phyloP scores from a whole-genome alignment of 495 filamentous ascomycete genomes.

The Cudoniella acicularis region DNA sequence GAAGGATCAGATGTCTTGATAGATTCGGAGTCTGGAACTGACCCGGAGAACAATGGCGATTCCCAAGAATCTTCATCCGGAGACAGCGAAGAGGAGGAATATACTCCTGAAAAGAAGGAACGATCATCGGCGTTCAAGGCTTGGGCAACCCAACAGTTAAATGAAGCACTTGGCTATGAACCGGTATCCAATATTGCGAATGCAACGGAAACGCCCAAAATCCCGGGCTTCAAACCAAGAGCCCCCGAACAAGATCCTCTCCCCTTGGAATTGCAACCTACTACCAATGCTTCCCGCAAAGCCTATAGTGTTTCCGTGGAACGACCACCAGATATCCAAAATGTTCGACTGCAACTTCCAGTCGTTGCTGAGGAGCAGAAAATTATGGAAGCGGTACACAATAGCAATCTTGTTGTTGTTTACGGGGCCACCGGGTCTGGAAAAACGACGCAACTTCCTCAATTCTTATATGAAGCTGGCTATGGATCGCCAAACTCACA shows the following conservation, averaged over 20 bases:
- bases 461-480: constrained; percentile 92
- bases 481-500: constrained; percentile 75
- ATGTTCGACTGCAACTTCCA: constrained; percentile 72
- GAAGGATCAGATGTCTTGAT: constrained; percentile 18
- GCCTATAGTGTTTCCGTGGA: constrained; percentile 71
- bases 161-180: constrained; percentile 59
- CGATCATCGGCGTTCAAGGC: constrained; percentile 78
- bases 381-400: constrained; percentile 96
- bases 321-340: constrained; percentile 69
- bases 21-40: neutral
- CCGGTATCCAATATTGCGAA: constrained; percentile 28
- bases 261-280: constrained; percentile 67
- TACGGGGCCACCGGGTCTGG: constrained; percentile 95
- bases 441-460: constrained; percentile 95
- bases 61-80: constrained; percentile 23
- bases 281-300: constrained; percentile 61
- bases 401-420: constrained; percentile 82
- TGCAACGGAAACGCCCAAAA: constrained; percentile 39
- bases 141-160: constrained; percentile 85
- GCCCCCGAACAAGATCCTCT: constrained; percentile 70
- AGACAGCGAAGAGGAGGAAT: constrained; percentile 32
- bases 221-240: constrained; percentile 53
- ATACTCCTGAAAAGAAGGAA: constrained; percentile 28
- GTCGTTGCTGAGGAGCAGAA: constrained; percentile 94
- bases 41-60: constrained; percentile 18